Evolutionary conservation across 106 monocot species (phyloP).

Genomic region (Hemerocallis citrina): DNA sequence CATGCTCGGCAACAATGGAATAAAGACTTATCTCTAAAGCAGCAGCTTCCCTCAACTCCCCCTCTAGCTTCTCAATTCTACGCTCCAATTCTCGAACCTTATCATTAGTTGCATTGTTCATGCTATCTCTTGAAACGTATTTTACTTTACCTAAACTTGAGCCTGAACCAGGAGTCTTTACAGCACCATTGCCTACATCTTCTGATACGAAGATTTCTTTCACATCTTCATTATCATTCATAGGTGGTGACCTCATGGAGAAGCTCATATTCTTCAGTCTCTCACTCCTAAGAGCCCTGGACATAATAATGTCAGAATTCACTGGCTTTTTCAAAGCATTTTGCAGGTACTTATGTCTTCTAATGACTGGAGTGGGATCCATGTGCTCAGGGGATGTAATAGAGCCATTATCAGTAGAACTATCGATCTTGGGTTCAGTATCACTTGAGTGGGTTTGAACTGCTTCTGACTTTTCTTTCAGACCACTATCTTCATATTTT

Average conservation of each 20-base stretch:
- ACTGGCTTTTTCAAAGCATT: constrained; percentile 20
- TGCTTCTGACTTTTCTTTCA: constrained; percentile 9
- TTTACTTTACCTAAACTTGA: constrained; percentile 13
- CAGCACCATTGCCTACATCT: constrained; percentile 3
- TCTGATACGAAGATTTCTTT: constrained; percentile 55
- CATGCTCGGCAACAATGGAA: constrained; percentile 80
- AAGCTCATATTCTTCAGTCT: constrained; percentile 25
- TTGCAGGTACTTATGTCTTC: constrained; percentile 12
- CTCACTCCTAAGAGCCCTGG: constrained; percentile 13
- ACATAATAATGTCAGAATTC: constrained; percentile 14
- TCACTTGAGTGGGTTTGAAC: constrained; percentile 6
- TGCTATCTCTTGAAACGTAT: constrained; percentile 14
- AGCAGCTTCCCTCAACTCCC: constrained; percentile 74
- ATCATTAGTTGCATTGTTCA: constrained; percentile 12
- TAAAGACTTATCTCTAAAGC: constrained; percentile 68
- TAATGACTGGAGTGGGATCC: constrained; percentile 10
- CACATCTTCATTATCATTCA: constrained; percentile 33
- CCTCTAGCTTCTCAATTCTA: constrained; percentile 57
- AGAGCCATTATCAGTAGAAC: constrained; percentile 12
- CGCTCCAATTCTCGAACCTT: constrained; percentile 60
- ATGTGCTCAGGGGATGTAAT: neutral
- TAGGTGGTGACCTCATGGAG: constrained; percentile 30
- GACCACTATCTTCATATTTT: constrained; percentile 5
- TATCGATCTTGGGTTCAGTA: constrained; percentile 1
- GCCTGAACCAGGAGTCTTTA: neutral